Evolutionary conservation across 1,139 yeast species (phyloP), one percentile per base, ranked within the genome.

Genomic region (Dujonia santamariae): DNA sequence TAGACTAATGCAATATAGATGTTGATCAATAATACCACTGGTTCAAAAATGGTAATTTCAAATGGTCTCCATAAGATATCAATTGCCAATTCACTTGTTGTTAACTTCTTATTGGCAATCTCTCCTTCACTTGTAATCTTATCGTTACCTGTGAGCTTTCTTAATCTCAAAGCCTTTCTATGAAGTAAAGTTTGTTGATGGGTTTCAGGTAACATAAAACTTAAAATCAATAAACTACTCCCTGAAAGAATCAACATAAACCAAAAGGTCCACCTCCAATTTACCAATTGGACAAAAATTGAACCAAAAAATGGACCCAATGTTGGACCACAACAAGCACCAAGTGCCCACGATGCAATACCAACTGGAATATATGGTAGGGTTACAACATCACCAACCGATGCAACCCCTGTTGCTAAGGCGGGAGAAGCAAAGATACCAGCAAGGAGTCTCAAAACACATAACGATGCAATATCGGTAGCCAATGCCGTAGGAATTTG

Each of bases 1-100:
- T 78, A 79, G 14, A 72, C 63, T 47, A 79, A 54, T 2, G 81
- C 70, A 44, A 73, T 58, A 51, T 79, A 78, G 15, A 72, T 21
- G 45, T 78, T 58, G 46, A 71, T 59, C 53, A 67, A 45, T 51
- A 79, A 37, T 38, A 69, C 67, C 32, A 70, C 65, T 27, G 75
- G 71, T 55, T 75, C 71, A 43, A 53, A 52, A 8, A 70, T 42
- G 6, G 65, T 56, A 29, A 72, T 61, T 40, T 64, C 66, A 34
- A 72, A 35, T 2, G 78, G 78, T 48, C 74, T 57, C 70, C 72
- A 78, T 48, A 78, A 54, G 32, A 72, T 54, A 41, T 71, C 74
- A 18, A 56, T 43, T 5, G 60, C 44, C 22, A 64, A 34, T 32
- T 59, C 53, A 7, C 37, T 39, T 8, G 38, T 17, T 12, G 55